Percentiles rank a stretch among this genome's conserved stretches.
Evolutionary conservation across 768 basidiomycete species (phyloP).

Genomic region (Arthromyces matolae): DNA sequence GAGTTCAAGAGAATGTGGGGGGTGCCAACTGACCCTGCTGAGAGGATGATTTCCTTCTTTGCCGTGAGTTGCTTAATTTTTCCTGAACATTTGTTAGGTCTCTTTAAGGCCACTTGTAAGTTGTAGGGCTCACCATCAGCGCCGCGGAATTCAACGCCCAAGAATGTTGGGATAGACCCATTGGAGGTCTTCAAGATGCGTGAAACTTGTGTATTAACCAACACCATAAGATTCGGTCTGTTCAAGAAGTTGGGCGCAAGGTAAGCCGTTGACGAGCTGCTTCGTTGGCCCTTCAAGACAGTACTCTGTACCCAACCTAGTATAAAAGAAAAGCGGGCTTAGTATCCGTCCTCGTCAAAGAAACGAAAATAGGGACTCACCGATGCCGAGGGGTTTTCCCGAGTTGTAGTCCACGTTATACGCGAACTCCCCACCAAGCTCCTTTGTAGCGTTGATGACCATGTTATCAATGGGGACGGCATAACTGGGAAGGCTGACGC

Average conservation of each 20-base stretch:
- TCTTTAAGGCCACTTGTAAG: too few species aligned
- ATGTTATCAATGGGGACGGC: background rate
- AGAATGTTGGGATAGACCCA: background rate
- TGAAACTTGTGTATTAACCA: conserved; percentile 17
- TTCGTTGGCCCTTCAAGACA: conserved; percentile 10
- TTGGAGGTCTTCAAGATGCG: conserved; percentile 7
- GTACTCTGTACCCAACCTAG: conserved; percentile 12
- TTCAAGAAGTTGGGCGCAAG: conserved; percentile 7
- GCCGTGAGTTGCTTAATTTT: conserved; percentile 26
- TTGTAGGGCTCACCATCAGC: background rate
- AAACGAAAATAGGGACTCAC: background rate
- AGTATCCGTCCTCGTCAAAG: background rate
- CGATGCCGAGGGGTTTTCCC: conserved; percentile 5
- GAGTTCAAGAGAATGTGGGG: conserved; percentile 34
- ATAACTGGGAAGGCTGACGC: conserved; percentile 21
- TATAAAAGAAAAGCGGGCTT: background rate
- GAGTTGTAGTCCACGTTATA: conserved; percentile 3
- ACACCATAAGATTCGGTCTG: conserved; percentile 11
- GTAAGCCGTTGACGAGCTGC: conserved; percentile 19
- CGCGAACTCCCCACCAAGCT: conserved; percentile 6
- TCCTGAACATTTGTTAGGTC: background rate
- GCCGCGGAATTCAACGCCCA: conserved; percentile 3
- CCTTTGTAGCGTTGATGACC: conserved; percentile 6
- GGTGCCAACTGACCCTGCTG: conserved; percentile 34
- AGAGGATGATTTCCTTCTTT: conserved; percentile 51